Percentiles rank a stretch among this genome's conserved stretches.
Conservation (phyloP, 495 filamentous ascomycete genomes). For the Aspergillus panamensis region DNA sequence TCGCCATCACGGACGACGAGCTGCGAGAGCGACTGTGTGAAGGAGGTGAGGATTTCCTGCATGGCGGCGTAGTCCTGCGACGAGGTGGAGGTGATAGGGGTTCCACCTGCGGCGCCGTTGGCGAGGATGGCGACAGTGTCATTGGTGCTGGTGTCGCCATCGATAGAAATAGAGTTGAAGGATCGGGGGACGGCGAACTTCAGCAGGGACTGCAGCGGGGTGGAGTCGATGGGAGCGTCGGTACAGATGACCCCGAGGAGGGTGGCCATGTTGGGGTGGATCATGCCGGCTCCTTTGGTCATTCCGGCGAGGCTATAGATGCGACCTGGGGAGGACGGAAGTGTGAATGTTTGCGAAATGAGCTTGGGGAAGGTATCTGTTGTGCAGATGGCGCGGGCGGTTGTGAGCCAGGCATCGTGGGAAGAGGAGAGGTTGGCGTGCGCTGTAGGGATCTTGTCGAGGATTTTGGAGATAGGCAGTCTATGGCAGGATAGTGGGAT, state of each 20-base stretch:
- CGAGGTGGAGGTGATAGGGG: conserved; percentile 50
- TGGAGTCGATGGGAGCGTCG: conserved; percentile 75
- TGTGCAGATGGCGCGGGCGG: conserved; percentile 93
- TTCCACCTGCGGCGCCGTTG: conserved; percentile 87
- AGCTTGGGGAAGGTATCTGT: conserved; percentile 99
- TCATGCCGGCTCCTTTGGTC: conserved; percentile 99
- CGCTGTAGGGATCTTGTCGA: conserved; percentile 73
- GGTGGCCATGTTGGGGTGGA: conserved; percentile 99
- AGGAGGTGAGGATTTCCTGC: conserved; percentile 64
- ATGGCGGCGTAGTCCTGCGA: conserved; percentile 65
- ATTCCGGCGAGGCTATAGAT: conserved; percentile 87
- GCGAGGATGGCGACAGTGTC: conserved; percentile 92
- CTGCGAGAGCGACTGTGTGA: conserved; percentile 81
- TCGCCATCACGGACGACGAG: conserved; percentile 95
- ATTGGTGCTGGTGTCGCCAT: conserved; percentile 96
- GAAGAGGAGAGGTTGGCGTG: conserved; percentile 62
- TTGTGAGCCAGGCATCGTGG: conserved; percentile 81
- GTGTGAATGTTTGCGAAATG: conserved; percentile 73
- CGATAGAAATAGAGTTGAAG: conserved; percentile 96
- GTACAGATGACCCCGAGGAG: conserved; percentile 92
- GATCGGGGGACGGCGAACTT: conserved; percentile 73
- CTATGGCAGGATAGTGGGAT: conserved; percentile 35
- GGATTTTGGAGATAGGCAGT: conserved; percentile 87
- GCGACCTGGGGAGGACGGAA: conserved; percentile 71
- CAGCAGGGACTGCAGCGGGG: conserved; percentile 65